Conservation (phyloP, 1,284 basidiomycete species). For the Papiliotrema terrestris region DNA sequence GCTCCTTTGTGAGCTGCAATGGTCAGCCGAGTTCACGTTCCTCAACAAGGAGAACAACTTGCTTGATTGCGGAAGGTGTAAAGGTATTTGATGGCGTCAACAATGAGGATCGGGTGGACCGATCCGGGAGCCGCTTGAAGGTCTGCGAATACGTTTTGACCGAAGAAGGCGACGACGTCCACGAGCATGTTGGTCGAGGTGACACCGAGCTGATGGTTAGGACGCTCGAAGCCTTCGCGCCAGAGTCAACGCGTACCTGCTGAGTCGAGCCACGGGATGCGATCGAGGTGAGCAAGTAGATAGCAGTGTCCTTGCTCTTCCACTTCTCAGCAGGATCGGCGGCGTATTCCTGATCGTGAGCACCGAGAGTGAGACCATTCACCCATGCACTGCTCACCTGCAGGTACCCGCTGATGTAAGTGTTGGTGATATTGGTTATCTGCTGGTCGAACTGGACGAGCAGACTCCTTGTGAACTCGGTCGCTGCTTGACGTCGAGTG, state of each 20-base stretch:
- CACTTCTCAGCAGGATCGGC: slow-evolving; percentile 68
- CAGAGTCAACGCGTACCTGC: slow-evolving; percentile 55
- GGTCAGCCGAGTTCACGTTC: slow-evolving; percentile 2
- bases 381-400: slow-evolving; percentile 52
- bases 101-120: slow-evolving; percentile 86
- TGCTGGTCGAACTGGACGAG: slow-evolving; percentile 74
- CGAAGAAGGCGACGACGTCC: slow-evolving; percentile 94
- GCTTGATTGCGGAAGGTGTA: slow-evolving; percentile 95
- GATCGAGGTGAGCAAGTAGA: slow-evolving; percentile 87
- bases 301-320: slow-evolving; percentile 94
- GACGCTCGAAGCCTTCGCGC: slow-evolving; percentile 3
- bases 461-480: slow-evolving; percentile 86
- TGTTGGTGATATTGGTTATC: slow-evolving; percentile 77
- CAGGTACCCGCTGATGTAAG: slow-evolving; percentile 76
- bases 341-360: slow-evolving; percentile 50
- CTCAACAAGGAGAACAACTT: slow-evolving; percentile 9
- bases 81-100: slow-evolving; percentile 91
- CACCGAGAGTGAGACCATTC: background rate
- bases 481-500: slow-evolving; percentile 86
- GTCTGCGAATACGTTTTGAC: slow-evolving; percentile 84
- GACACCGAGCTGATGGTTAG: slow-evolving; percentile 67
- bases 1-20: slow-evolving; percentile 83
- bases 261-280: slow-evolving; percentile 82
- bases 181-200: slow-evolving; percentile 89
- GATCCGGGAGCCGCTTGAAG: slow-evolving; percentile 66